phyloP scores from a whole-genome alignment of 495 filamentous ascomycete species.

The Gamarada debralockiae region DNA sequence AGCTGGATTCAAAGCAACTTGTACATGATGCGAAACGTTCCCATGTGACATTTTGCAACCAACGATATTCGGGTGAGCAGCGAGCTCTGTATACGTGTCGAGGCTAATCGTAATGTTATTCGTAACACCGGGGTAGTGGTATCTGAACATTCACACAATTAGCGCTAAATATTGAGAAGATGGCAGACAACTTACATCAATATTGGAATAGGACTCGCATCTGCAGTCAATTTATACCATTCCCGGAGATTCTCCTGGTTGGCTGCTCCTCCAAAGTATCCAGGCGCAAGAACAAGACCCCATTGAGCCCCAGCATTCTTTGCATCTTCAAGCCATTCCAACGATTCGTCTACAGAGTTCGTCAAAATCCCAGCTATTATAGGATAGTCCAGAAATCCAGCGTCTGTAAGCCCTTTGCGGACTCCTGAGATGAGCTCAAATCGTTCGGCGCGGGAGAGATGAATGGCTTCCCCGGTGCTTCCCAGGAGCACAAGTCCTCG shows the following conservation, averaged over 20 bases:
- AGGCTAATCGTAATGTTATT: conserved; percentile 38
- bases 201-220: conserved; percentile 23
- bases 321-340: conserved; percentile 35
- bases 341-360: conserved; percentile 37
- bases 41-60: conserved; percentile 45
- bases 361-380: conserved; percentile 39
- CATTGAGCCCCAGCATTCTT: conserved; percentile 41
- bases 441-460: conserved; percentile 36
- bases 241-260: conserved; percentile 24
- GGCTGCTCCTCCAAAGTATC: conserved; percentile 18
- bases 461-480: conserved; percentile 43
- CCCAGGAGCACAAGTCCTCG: conserved; percentile 42
- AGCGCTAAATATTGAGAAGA: background rate
- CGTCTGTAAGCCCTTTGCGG: conserved; percentile 31
- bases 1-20: conserved; percentile 29
- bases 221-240: conserved; percentile 30
- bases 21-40: conserved; percentile 31
- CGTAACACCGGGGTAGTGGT: conserved; percentile 43
- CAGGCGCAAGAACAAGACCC: conserved; percentile 31
- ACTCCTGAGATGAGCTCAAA: conserved; percentile 32
- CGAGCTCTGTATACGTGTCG: conserved; percentile 34
- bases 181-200: conserved; percentile 9
- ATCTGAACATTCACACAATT: conserved; percentile 21
- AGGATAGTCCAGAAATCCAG: conserved; percentile 36
- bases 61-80: conserved; percentile 42